These are phyloP conservation scores for Tuber melanosporum DNA, from an alignment of 495 filamentous ascomycete species.

Conservation along the genomic window DNA sequence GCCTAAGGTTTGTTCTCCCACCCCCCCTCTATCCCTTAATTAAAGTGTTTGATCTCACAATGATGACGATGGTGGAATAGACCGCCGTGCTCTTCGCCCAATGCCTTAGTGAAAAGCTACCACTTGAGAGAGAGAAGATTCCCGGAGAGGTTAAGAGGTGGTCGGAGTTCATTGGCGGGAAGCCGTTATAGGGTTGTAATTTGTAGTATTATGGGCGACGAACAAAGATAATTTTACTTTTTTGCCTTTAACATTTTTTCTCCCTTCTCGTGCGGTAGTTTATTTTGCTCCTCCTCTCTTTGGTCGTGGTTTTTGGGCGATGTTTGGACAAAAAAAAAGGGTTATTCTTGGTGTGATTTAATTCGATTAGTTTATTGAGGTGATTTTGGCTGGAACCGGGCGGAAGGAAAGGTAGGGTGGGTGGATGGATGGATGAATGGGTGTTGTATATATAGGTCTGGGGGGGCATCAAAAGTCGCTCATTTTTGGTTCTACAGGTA, in stretches of 20 bases:
- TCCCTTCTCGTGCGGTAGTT: not conserved
- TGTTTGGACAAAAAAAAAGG: not conserved
- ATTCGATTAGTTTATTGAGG: not conserved
- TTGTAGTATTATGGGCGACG: not conserved
- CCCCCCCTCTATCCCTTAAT: not conserved
- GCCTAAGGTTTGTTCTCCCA: constrained; percentile 70
- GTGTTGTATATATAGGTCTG: not conserved
- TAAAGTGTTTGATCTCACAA: constrained; percentile 5
- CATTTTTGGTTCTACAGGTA: not conserved
- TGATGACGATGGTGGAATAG: constrained; percentile 46
- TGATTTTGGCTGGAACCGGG: not conserved
- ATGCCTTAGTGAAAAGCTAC: constrained; percentile 93
- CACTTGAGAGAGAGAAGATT: constrained; percentile 65
- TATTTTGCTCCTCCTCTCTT: constrained; percentile 25
- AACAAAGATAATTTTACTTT: constrained; percentile 10
- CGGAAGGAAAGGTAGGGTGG: not conserved
- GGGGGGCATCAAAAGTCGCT: not conserved
- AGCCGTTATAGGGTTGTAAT: constrained; percentile 63
- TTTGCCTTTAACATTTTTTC: constrained; percentile 12
- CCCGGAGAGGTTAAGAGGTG: constrained; percentile 85
- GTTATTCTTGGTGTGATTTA: not conserved
- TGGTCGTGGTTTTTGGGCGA: constrained; percentile 3
- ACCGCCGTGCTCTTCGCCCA: constrained; percentile 91
- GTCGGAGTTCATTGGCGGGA: constrained; percentile 89
- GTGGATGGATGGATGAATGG: not conserved